Conservation (phyloP, 1,139 yeast species). For the Kodamaea arcana region DNA sequence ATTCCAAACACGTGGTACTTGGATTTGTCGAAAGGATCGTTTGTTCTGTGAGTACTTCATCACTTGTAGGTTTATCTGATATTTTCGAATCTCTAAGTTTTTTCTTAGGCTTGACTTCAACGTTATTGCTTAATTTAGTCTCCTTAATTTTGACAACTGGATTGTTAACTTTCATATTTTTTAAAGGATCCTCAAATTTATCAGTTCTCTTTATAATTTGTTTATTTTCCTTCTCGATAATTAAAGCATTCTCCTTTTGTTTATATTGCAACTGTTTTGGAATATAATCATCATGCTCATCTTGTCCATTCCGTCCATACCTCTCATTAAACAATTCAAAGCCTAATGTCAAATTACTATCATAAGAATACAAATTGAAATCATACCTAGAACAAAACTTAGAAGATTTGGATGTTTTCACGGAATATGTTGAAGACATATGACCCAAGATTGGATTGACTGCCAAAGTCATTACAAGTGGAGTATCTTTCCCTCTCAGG, state of each 20-base stretch:
- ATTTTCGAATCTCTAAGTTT: background rate
- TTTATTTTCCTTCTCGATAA: conserved; percentile 20
- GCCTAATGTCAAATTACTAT: conserved; percentile 82
- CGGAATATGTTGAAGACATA: conserved; percentile 82
- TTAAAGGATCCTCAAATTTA: background rate
- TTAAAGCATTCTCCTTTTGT: conserved; percentile 22
- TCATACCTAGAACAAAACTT: conserved; percentile 85
- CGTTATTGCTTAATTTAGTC: too few species aligned
- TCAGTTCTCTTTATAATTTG: background rate
- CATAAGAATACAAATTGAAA: conserved; percentile 86
- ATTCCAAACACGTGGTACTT: conserved; percentile 2
- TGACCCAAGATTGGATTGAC: conserved; percentile 91
- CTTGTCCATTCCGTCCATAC: background rate
- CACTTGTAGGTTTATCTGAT: background rate
- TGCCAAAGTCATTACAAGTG: conserved; percentile 82
- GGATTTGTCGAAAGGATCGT: background rate
- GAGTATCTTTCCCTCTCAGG: conserved; percentile 82
- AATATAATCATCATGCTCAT: background rate
- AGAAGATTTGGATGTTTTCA: conserved; percentile 70
- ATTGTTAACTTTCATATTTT: background rate
- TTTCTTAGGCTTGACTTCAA: background rate
- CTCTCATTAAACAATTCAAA: conserved; percentile 67
- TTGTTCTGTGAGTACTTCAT: background rate
- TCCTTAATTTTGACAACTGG: background rate
- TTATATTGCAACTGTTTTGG: conserved; percentile 15